phyloP scores from a whole-genome alignment of 2,329 filamentous ascomycete genomes.

The Penicillium oxalicum region DNA sequence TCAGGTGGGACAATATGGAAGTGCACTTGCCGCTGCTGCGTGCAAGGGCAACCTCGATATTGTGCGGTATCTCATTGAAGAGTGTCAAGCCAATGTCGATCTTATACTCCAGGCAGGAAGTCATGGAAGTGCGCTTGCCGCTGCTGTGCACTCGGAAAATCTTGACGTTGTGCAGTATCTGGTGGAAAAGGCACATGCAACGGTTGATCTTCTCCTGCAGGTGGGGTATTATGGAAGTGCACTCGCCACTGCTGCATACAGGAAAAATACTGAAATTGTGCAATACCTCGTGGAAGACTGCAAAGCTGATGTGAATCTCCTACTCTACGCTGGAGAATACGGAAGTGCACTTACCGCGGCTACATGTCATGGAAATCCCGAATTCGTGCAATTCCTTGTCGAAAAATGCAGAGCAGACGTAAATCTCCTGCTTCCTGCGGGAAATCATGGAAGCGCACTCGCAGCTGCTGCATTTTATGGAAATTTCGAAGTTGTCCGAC shows the following conservation, averaged over 20 bases:
- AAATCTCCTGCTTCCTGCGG: neutral
- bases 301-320: no score
- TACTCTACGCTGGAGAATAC: neutral
- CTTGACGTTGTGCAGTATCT: neutral
- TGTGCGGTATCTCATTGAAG: constrained; percentile 6
- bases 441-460: neutral
- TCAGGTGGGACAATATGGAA: neutral
- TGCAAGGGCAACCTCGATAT: neutral
- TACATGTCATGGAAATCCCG: neutral
- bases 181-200: neutral
- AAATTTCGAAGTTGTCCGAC: constrained; percentile 2
- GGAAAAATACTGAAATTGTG: neutral
- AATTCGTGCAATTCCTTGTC: constrained; percentile 6
- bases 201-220: neutral
- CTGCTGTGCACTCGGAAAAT: neutral
- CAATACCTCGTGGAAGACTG: no score
- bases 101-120: neutral
- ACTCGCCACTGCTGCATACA: neutral
- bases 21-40: constrained; percentile 4
- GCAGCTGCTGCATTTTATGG: neutral
- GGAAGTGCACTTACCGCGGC: constrained; percentile 5
- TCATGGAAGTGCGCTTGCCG: constrained; percentile 1
- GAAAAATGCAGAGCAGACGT: constrained; percentile 6
- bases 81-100: constrained; percentile 7
- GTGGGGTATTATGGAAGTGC: neutral